Evolutionary conservation across 2,329 filamentous ascomycete genomes (phyloP), one percentile per base, ranked within the genome.

Genomic region (Paraphaeosphaeria sporulosa): DNA sequence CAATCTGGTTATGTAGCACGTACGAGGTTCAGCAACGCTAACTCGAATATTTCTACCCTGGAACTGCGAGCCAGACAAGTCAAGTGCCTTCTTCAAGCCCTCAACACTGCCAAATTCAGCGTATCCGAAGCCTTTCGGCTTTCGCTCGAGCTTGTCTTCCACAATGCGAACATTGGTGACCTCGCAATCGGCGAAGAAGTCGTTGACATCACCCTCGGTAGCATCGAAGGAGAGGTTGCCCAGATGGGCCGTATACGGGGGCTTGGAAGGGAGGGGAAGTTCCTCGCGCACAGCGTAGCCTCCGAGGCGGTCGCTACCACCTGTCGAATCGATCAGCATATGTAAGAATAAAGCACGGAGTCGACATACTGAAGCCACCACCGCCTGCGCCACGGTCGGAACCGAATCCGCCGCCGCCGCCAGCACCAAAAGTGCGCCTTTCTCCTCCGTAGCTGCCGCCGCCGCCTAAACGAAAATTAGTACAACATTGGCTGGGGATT

Each of bases 51-150:
- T 91, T 69, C 95, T 90, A 70, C 93, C 93, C 78, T 96, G 90
- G 79, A 98, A 94, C 60, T 87, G 89, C 62, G 88, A 85, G 71
- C 93, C 92, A 73, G 94, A 94, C 64, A 95, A 86, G 60, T 89
- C 87, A 65, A 99, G 86, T 58, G 95, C 95, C 81, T 93, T 90
- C 84, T 96, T 96, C 73, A 99, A 84, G 61, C 94, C 94, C 52
- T 98, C 94, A 47, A 95, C 82, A 54, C 88, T 90, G 67, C 85
- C 88, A 74, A 99, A 99, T 79, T 99, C 95, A 67, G 96, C 94
- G 78, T 99, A 99, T 63, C 94, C 95, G 73, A 99, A 99, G 51
- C 95, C 95, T 84, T 99, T 99, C 67, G 95, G 95, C 75, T 94
- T 93, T 79, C 90, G 89, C 76, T 95, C 91, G 78, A 97, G 86